Conservation (phyloP, 495 filamentous ascomycete genomes). For the Amphirosellinia nigrospora region DNA sequence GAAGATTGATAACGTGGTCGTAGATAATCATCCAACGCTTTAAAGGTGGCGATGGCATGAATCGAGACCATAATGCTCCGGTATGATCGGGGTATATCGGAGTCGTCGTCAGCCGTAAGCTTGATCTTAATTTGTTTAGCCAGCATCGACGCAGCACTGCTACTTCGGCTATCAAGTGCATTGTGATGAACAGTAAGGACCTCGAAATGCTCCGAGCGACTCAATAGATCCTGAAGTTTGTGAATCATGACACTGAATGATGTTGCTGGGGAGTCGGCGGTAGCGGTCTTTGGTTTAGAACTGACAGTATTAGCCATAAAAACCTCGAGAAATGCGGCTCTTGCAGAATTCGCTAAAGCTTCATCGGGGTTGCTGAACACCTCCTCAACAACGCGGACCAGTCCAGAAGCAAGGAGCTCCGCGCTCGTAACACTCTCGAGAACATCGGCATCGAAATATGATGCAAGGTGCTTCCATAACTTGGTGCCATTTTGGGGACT, state of each 20-base stretch:
- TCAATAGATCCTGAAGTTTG: conserved; percentile 94
- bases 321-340: conserved; percentile 87
- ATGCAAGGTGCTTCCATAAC: conserved; percentile 78
- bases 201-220: conserved; percentile 96
- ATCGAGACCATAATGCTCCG: conserved; percentile 97
- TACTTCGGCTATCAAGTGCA: conserved; percentile 87
- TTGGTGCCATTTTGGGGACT: conserved; percentile 60
- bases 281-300: conserved; percentile 66
- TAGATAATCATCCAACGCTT: conserved; percentile 94
- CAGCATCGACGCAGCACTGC: conserved; percentile 93
- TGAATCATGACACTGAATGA: conserved; percentile 90
- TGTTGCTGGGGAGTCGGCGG: conserved; percentile 69
- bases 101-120: conserved; percentile 87
- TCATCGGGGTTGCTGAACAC: conserved; percentile 76
- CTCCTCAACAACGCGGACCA: conserved; percentile 81
- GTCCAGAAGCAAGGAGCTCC: conserved; percentile 86
- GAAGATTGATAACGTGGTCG: conserved; percentile 82
- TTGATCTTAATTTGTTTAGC: conserved; percentile 93
- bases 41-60: conserved; percentile 98
- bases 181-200: conserved; percentile 95
- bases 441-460: conserved; percentile 86
- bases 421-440: conserved; percentile 97
- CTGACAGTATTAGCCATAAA: conserved; percentile 81
- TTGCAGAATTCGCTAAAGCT: conserved; percentile 62
- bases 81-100: conserved; percentile 82